Evolutionary conservation across 106 monocot genomes (phyloP), one percentile per base, ranked within the genome.

Genomic region (Iris macrosiphon): DNA sequence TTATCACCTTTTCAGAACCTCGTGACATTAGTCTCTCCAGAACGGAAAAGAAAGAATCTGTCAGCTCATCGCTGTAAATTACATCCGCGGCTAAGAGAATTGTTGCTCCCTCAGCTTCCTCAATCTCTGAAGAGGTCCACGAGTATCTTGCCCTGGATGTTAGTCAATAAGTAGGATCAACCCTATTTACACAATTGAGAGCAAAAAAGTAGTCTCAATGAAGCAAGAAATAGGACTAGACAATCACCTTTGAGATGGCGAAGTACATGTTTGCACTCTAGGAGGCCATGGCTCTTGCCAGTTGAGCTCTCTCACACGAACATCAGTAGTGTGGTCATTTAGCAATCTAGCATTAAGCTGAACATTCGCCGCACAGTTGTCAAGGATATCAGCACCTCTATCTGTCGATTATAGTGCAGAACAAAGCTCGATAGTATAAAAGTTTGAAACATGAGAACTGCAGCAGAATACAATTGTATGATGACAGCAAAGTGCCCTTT

Each of bases 1-100:
- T 14, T 18, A 30, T 4, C 72, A 94, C 88, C 88, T 94, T 94
- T 46, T 72, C 20, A 31, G 71, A 63, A 25, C 89, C 82, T 60
- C 50, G 61, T 31, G 95, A 83, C 89, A 96, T 89, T 60, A 96
- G 45, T 26, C 40, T 77, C 52, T 85, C 57, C 3, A 86, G 31
- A 47, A 48, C 45, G 31, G 32, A 39, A 53, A 96, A 96, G 42
- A 96, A 81, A 13, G 63, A 75, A 37, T 83, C 77, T 0, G 95
- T 96, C 15, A 96, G 67, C 1, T 89, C 85, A 44, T 96, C 79
- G 13, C 74, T 62, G 27, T 96, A 96, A 37, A 96, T 89, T 6
- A 96, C 95, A 80, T 96, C 95, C 18, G 85, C 95, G 40, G 95
- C 89, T 65, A 89, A 63, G 41, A 96, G 48, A 29, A 89, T 29